phyloP scores from a whole-genome alignment of 129 eudicot species.

The Pittosporum tobira region DNA sequence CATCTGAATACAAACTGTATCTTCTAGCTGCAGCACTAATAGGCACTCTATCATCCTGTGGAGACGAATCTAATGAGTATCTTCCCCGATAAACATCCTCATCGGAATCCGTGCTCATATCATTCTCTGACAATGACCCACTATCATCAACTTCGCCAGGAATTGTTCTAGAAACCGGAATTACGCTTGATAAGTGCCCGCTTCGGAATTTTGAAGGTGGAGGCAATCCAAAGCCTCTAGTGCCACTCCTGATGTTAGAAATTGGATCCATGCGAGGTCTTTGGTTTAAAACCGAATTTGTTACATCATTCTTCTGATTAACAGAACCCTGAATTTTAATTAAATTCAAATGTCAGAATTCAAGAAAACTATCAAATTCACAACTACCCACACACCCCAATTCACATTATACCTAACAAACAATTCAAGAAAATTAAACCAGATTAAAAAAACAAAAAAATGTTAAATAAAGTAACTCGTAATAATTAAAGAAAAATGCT shows the following conservation, averaged over 20 bases:
- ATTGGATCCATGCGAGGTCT: slow-evolving; percentile 38
- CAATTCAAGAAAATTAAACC: slow-evolving; percentile 1
- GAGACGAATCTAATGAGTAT: slow-evolving; percentile 77
- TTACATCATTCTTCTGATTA: slow-evolving; percentile 31
- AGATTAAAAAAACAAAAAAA: neutral
- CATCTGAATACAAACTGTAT: slow-evolving; percentile 43
- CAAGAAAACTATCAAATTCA: slow-evolving; percentile 2
- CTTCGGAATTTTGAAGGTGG: slow-evolving; percentile 53
- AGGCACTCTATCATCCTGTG: slow-evolving; percentile 51
- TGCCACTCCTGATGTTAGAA: slow-evolving; percentile 21
- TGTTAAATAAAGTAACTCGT: slow-evolving; percentile 1
- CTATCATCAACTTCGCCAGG: slow-evolving; percentile 35
- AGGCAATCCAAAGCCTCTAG: slow-evolving; percentile 53
- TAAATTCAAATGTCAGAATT: slow-evolving; percentile 3
- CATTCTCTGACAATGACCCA: slow-evolving; percentile 47
- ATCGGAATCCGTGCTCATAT: slow-evolving; percentile 60
- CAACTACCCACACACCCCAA: neutral
- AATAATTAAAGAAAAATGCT: neutral
- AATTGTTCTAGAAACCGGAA: slow-evolving; percentile 54
- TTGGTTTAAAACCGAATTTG: slow-evolving; percentile 30
- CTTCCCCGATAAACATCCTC: slow-evolving; percentile 69
- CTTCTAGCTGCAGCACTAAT: slow-evolving; percentile 19
- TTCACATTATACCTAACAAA: neutral
- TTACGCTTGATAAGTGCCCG: slow-evolving; percentile 54
- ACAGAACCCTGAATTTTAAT: slow-evolving; percentile 43